phyloP scores from a whole-genome alignment of 1,284 basidiomycete genomes.

The Ustilago crameri region DNA sequence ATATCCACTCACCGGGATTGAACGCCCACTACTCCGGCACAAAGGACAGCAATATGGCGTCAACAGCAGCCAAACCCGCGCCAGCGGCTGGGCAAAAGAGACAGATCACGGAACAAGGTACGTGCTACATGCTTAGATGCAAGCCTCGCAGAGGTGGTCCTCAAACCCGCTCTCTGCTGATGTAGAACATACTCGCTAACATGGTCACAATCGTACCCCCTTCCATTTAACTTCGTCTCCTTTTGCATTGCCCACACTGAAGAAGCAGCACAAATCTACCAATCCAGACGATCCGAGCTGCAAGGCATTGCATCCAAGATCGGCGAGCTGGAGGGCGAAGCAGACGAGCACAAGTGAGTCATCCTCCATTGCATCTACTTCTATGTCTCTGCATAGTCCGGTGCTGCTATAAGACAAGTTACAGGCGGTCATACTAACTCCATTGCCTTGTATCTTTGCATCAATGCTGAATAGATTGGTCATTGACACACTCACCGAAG shows the following conservation, averaged over 20 bases:
- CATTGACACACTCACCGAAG: constrained; percentile 80
- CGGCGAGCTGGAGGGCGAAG: constrained; percentile 65
- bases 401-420: neutral
- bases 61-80: constrained; percentile 30
- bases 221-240: neutral
- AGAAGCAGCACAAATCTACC: constrained; percentile 58
- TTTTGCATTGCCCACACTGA: neutral
- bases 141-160: too few relatives aligned
- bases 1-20: too few relatives aligned
- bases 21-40: too few relatives aligned
- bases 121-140: neutral
- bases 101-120: constrained; percentile 47
- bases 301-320: constrained; percentile 66
- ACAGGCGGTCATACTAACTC: neutral
- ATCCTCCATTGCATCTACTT: neutral
- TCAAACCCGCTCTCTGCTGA: too few relatives aligned
- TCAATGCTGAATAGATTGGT: constrained; percentile 77
- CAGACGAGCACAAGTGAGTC: constrained; percentile 67
- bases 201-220: neutral
- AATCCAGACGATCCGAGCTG: constrained; percentile 58
- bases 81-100: constrained; percentile 29
- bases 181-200: too few relatives aligned
- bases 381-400: neutral
- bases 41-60: constrained; percentile 9
- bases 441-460: too few relatives aligned